Percentiles rank a stretch among this genome's conserved stretches.
Conservation (phyloP, 2,329 filamentous ascomycete genomes). For the Lasiodiplodia citricola region DNA sequence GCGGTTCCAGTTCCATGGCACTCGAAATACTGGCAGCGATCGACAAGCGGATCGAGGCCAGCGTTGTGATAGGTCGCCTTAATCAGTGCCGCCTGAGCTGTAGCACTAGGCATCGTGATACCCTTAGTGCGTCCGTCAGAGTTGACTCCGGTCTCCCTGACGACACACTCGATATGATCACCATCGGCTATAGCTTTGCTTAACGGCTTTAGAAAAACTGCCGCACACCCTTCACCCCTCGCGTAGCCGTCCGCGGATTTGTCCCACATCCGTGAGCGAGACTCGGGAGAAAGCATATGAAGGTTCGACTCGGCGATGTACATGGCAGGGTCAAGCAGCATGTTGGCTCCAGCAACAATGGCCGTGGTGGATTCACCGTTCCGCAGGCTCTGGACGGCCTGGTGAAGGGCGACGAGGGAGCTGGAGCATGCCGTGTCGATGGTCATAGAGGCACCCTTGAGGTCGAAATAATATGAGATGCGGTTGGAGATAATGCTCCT, state of each 20-base stretch:
- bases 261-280: slow-evolving; percentile 34
- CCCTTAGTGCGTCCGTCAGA: slow-evolving; percentile 43
- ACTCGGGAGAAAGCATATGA: slow-evolving; percentile 33
- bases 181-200: slow-evolving; percentile 51
- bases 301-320: slow-evolving; percentile 12
- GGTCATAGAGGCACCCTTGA: slow-evolving; percentile 35
- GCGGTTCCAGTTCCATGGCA: slow-evolving; percentile 39
- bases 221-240: slow-evolving; percentile 51
- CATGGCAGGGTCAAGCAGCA: slow-evolving; percentile 3
- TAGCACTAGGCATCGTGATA: slow-evolving; percentile 31
- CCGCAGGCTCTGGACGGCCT: slow-evolving; percentile 27
- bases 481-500: slow-evolving; percentile 35
- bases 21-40: slow-evolving; percentile 39
- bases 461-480: slow-evolving; percentile 38
- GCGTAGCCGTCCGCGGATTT: slow-evolving; percentile 22
- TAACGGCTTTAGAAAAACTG: slow-evolving; percentile 56
- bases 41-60: slow-evolving; percentile 36
- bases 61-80: slow-evolving; percentile 39
- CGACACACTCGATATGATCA: slow-evolving; percentile 47
- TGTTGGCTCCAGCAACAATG: neutral
- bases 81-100: slow-evolving; percentile 42
- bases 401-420: slow-evolving; percentile 31
- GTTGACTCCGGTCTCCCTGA: slow-evolving; percentile 37
- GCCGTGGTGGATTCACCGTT: neutral
- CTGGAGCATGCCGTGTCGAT: slow-evolving; percentile 39